phyloP scores from a whole-genome alignment of 768 basidiomycete species.

The Agrocybe praecox region DNA sequence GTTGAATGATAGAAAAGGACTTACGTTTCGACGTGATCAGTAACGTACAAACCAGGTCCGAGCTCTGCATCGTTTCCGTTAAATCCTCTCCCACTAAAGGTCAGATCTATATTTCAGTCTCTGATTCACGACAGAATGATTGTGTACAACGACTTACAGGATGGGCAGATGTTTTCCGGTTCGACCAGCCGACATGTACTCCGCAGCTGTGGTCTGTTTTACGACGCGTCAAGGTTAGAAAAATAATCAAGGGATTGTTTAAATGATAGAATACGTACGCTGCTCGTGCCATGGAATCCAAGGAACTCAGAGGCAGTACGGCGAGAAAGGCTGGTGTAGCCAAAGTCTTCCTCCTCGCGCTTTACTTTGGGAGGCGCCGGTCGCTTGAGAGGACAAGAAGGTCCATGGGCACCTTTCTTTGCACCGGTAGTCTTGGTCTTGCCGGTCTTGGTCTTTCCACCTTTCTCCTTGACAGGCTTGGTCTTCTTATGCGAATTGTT shows the following conservation, averaged over 20 bases:
- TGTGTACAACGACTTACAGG: too few species aligned
- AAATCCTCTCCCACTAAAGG: background rate
- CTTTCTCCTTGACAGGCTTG: too few species aligned
- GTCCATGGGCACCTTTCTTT: background rate
- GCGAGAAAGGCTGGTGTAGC: background rate
- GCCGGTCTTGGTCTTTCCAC: too few species aligned
- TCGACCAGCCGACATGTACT: background rate
- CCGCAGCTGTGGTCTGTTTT: background rate
- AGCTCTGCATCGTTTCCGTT: conserved; percentile 2
- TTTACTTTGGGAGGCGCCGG: background rate
- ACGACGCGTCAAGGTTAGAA: background rate
- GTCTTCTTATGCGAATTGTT: too few species aligned
- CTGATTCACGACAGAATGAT: too few species aligned
- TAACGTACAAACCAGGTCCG: conserved; percentile 4
- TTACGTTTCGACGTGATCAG: conserved; percentile 4
- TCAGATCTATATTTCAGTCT: too few species aligned
- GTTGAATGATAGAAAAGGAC: background rate
- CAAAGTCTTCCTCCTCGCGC: background rate
- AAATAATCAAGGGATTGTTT: background rate
- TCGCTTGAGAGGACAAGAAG: background rate
- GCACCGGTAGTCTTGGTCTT: too few species aligned
- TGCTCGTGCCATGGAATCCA: conserved; percentile 6
- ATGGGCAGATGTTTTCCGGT: background rate
- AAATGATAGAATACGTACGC: background rate
- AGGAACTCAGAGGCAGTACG: conserved; percentile 1